A percentile compares a stretch with the other conserved stretches of the same genome.
These are phyloP conservation scores for Lasiosphaeria hispida DNA, from an alignment of 495 filamentous ascomycete genomes.

Conservation along the genomic window DNA sequence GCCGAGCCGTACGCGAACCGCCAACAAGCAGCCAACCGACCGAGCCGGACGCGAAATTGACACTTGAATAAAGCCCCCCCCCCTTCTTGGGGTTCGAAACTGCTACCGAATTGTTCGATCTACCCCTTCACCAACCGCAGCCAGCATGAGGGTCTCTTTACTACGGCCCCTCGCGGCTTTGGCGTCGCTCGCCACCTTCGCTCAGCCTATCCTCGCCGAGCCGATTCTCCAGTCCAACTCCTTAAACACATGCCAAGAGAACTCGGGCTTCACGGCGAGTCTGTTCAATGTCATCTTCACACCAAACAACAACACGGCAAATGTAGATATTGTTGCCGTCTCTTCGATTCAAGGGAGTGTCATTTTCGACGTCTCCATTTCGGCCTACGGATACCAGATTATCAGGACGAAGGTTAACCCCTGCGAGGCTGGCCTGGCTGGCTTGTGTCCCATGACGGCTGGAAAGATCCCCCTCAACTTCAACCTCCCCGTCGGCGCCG, in stretches of 20 bases:
- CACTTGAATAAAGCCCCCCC: neutral
- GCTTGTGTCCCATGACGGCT: conserved; percentile 91
- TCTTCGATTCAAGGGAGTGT: conserved; percentile 85
- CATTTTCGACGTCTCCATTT: conserved; percentile 68
- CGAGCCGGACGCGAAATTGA: conserved; percentile 8
- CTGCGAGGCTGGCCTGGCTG: conserved; percentile 65
- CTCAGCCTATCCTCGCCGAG: conserved; percentile 26
- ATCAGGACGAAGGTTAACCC: conserved; percentile 67
- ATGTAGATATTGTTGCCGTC: conserved; percentile 75
- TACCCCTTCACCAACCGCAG: neutral
- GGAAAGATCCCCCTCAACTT: conserved; percentile 77
- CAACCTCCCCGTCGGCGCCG: conserved; percentile 58
- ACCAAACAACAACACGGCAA: conserved; percentile 68
- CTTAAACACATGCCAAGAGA: conserved; percentile 61
- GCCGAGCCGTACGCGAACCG: neutral
- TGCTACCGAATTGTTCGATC: neutral
- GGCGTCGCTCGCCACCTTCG: conserved; percentile 35
- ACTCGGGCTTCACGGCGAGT: conserved; percentile 76
- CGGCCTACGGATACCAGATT: conserved; percentile 79
- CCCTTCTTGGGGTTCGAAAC: conserved; percentile 3
- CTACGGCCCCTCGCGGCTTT: conserved; percentile 35
- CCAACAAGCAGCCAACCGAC: neutral
- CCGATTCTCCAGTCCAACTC: conserved; percentile 64
- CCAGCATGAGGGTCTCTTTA: conserved; percentile 37
- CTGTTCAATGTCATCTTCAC: conserved; percentile 80